Evolutionary conservation across 345 rosid species (phyloP).

Genomic region (Gossypioides kirkii): DNA sequence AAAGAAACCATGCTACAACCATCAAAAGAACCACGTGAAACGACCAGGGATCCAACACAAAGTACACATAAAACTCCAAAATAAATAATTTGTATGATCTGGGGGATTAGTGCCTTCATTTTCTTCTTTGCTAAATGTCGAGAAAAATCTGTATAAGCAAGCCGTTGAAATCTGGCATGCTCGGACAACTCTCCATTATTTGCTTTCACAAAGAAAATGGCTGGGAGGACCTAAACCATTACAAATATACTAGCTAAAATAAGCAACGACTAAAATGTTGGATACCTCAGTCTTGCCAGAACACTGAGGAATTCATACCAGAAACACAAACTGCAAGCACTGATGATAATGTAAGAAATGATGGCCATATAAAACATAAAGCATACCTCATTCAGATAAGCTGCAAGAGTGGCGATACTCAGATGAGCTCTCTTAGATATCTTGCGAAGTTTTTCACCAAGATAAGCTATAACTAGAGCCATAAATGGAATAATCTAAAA

Average conservation of each 20-base stretch:
- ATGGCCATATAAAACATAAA: slow-evolving; percentile 5
- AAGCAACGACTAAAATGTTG: not conserved
- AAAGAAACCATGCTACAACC: slow-evolving; percentile 69
- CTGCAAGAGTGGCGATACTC: slow-evolving; percentile 64
- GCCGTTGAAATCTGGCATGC: slow-evolving; percentile 63
- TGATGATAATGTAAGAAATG: not conserved
- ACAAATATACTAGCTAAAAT: slow-evolving; percentile 1
- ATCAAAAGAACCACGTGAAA: slow-evolving; percentile 60
- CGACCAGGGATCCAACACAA: slow-evolving; percentile 64
- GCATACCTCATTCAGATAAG: slow-evolving; percentile 80
- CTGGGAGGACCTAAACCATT: slow-evolving; percentile 68
- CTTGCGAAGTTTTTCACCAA: slow-evolving; percentile 69
- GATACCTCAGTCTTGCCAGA: not conserved
- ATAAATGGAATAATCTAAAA: slow-evolving; percentile 66
- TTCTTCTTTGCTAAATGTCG: slow-evolving; percentile 68
- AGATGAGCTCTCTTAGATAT: slow-evolving; percentile 73
- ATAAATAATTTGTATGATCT: slow-evolving; percentile 64
- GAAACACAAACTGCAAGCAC: not conserved
- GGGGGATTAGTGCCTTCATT: slow-evolving; percentile 90
- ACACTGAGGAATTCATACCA: not conserved
- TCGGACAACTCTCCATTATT: slow-evolving; percentile 78
- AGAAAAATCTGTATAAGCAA: slow-evolving; percentile 59
- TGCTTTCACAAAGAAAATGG: slow-evolving; percentile 85
- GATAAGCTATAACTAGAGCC: slow-evolving; percentile 60
- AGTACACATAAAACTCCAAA: slow-evolving; percentile 63